Evolutionary conservation across 768 basidiomycete genomes (phyloP).

Genomic region (Coprinellus micaceus): DNA sequence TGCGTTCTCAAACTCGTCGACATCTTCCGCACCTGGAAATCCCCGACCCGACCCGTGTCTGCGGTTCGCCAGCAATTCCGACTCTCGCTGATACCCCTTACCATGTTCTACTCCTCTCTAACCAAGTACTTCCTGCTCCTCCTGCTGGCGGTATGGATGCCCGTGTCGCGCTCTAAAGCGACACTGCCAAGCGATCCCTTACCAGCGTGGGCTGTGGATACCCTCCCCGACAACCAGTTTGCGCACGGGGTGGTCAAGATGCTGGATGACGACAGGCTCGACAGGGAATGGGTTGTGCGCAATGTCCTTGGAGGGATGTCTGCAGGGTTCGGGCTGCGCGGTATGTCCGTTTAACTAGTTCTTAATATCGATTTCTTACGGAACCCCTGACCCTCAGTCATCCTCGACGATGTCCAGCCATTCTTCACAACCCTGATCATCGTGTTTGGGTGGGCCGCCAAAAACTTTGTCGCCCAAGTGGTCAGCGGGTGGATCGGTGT

Average conservation of each 20-base stretch:
- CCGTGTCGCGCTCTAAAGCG: conserved; percentile 31
- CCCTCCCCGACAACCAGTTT: conserved; percentile 28
- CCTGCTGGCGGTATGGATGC: conserved; percentile 76
- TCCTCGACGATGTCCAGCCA: conserved; percentile 74
- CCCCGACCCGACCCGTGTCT: conserved; percentile 25
- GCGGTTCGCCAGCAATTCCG: conserved; percentile 68
- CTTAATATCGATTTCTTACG: neutral
- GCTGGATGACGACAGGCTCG: conserved; percentile 69
- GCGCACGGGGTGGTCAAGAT: conserved; percentile 44
- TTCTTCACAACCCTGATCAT: conserved; percentile 73
- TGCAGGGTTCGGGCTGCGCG: conserved; percentile 80
- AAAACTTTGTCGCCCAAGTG: conserved; percentile 59
- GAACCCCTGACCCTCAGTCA: conserved; percentile 42
- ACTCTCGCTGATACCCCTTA: conserved; percentile 72
- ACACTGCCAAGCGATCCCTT: conserved; percentile 22
- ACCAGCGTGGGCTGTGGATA: conserved; percentile 24
- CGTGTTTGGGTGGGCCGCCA: conserved; percentile 66
- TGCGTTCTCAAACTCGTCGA: conserved; percentile 44
- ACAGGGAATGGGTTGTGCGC: conserved; percentile 80
- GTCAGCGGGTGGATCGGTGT: conserved; percentile 68
- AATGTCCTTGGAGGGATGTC: conserved; percentile 85
- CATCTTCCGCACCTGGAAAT: conserved; percentile 27
- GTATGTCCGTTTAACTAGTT: conserved; percentile 32
- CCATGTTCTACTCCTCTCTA: conserved; percentile 77
- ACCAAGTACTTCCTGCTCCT: conserved; percentile 84